Percentiles rank a stretch among this genome's conserved stretches.
Conservation (phyloP, 345 rosid genomes). For the Linum usitatissimum region DNA sequence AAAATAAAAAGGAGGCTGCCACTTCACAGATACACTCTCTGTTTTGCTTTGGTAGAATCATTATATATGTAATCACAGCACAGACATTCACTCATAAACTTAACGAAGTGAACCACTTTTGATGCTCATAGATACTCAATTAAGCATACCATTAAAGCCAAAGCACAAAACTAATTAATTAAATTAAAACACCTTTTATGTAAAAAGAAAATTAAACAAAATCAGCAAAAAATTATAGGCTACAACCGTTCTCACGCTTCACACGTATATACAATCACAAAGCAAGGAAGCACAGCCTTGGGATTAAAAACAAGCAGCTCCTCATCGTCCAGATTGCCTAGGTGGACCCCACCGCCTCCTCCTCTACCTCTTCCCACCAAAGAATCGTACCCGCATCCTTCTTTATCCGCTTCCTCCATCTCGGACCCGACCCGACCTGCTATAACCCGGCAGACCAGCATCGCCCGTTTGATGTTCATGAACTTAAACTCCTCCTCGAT, state of each 20-base stretch:
- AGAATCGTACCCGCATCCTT: slow-evolving; percentile 66
- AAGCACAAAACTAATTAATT: too few species aligned
- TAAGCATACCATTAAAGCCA: too few species aligned
- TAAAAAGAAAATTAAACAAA: too few species aligned
- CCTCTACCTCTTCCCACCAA: slow-evolving; percentile 48
- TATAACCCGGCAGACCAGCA: slow-evolving; percentile 78
- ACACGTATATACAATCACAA: slow-evolving; percentile 61
- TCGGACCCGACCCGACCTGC: slow-evolving; percentile 82
- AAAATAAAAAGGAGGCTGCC: too few species aligned
- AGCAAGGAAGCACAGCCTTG: slow-evolving; percentile 98
- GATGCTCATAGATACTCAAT: too few species aligned
- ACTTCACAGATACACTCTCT: too few species aligned
- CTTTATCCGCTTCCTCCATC: slow-evolving; percentile 27
- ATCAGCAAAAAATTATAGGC: not conserved
- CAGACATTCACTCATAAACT: too few species aligned
- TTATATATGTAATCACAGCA: too few species aligned
- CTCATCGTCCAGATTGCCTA: slow-evolving; percentile 51
- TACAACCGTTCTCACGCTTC: slow-evolving; percentile 19
- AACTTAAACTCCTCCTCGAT: slow-evolving; percentile 76
- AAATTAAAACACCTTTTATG: too few species aligned
- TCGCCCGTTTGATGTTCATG: slow-evolving; percentile 89
- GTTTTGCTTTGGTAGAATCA: too few species aligned
- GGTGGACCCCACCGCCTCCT: slow-evolving; percentile 23
- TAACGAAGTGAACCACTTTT: too few species aligned
- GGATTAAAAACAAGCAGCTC: slow-evolving; percentile 88